Percentiles rank a stretch among this genome's conserved stretches.
Conservation (phyloP, 257 asterid genomes). For the Echium plantagineum region DNA sequence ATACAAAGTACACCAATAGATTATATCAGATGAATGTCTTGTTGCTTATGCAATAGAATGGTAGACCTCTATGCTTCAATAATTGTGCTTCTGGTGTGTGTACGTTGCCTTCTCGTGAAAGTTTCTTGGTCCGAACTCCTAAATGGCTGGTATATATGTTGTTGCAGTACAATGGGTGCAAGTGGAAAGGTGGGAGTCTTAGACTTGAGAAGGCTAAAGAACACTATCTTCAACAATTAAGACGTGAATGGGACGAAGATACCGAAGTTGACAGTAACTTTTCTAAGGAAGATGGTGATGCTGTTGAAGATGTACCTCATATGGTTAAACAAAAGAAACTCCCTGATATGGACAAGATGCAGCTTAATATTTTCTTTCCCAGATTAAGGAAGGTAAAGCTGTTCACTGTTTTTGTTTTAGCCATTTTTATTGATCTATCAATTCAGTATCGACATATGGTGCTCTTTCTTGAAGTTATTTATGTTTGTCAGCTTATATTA, state of each 20-base stretch:
- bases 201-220: constrained; percentile 89
- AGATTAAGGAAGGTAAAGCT: constrained; percentile 59
- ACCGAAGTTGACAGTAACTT: constrained; percentile 31
- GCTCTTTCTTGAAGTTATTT: neutral
- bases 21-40: too few relatives aligned
- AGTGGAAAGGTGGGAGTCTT: constrained; percentile 90
- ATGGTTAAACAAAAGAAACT: constrained; percentile 25
- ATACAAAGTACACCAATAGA: neutral
- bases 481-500: neutral
- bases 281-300: constrained; percentile 15
- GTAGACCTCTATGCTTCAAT: too few relatives aligned
- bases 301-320: constrained; percentile 21
- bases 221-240: constrained; percentile 43
- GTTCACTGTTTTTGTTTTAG: neutral
- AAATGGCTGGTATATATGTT: neutral
- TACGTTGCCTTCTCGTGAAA: too few relatives aligned
- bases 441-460: neutral
- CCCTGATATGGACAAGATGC: constrained; percentile 35
- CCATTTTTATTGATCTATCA: neutral
- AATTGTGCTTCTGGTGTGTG: neutral
- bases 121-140: neutral
- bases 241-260: constrained; percentile 73
- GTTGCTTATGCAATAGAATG: too few relatives aligned
- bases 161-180: constrained; percentile 80
- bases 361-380: constrained; percentile 61